phyloP scores from a whole-genome alignment of 768 basidiomycete genomes.

The Mycena kentingensis region DNA sequence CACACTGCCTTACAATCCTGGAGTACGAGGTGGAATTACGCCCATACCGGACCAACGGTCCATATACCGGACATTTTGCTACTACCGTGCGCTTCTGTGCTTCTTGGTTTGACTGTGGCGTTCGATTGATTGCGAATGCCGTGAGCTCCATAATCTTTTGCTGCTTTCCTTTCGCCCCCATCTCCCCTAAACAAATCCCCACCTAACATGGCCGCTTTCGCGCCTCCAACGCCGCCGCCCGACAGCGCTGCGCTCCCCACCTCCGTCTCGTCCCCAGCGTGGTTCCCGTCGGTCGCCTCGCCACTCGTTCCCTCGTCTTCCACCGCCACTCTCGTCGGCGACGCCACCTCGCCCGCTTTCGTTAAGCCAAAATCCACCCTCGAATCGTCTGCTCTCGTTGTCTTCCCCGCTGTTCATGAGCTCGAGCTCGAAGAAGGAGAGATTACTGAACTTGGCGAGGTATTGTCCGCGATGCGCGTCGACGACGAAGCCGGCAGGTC shows the following conservation, averaged over 20 bases:
- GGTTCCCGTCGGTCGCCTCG: constrained; percentile 19
- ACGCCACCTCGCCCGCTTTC: neutral
- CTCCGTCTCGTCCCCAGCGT: constrained; percentile 23
- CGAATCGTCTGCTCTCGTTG: neutral
- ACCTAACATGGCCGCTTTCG: constrained; percentile 10
- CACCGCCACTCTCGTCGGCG: constrained; percentile 17
- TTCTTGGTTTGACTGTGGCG: too few species aligned
- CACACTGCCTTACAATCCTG: too few species aligned
- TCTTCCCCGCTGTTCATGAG: neutral
- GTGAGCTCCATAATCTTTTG: constrained; percentile 3
- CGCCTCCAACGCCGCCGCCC: constrained; percentile 25
- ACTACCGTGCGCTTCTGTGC: too few species aligned
- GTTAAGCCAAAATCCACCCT: neutral
- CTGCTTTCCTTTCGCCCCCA: neutral
- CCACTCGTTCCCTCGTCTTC: constrained; percentile 17
- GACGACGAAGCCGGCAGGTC: constrained; percentile 6
- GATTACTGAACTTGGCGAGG: constrained; percentile 3
- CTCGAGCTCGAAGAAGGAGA: constrained; percentile 11
- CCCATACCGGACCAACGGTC: too few species aligned
- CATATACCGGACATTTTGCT: too few species aligned
- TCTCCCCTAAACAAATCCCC: neutral
- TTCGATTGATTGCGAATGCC: too few species aligned
- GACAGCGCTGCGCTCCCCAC: constrained; percentile 16
- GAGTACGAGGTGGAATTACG: too few species aligned
- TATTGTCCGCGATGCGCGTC: constrained; percentile 4